Percentiles rank a stretch among this genome's conserved stretches.
Conservation (phyloP, 2,329 filamentous ascomycete genomes). For the Aphanocladium album region DNA sequence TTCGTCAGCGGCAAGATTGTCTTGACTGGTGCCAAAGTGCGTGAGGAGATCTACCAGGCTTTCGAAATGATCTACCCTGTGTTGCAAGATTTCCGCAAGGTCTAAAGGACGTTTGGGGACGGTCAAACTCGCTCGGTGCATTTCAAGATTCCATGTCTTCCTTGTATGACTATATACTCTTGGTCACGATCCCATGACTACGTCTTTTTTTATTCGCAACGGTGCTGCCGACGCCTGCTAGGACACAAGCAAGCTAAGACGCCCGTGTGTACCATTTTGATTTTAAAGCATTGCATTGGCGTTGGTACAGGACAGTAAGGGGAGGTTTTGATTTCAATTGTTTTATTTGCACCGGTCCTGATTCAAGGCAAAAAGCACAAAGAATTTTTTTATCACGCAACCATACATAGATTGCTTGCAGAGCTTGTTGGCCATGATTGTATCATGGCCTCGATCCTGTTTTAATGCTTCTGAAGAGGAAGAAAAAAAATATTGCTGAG, state of each 20-base stretch:
- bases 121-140: neutral
- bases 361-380: constrained; percentile 30
- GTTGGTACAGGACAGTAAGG: constrained; percentile 39
- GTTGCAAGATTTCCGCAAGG: constrained; percentile 65
- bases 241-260: constrained; percentile 20
- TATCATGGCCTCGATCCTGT: constrained; percentile 14
- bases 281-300: constrained; percentile 53
- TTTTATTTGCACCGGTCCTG: constrained; percentile 25
- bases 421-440: constrained; percentile 16
- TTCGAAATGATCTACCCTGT: constrained; percentile 98
- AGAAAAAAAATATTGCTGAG: constrained; percentile 19
- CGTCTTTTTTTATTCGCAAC: constrained; percentile 23
- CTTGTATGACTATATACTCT: constrained; percentile 39
- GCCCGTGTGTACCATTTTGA: constrained; percentile 35
- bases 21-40: constrained; percentile 92
- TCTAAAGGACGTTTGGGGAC: constrained; percentile 32
- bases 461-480: constrained; percentile 26
- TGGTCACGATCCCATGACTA: constrained; percentile 44
- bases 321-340: constrained; percentile 24
- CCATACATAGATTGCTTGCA: constrained; percentile 37
- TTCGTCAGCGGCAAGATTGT: constrained; percentile 99
- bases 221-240: constrained; percentile 17
- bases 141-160: constrained; percentile 12
- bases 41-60: constrained; percentile 95
- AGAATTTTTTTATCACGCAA: constrained; percentile 35